Evolutionary conservation across 352 stramenopile species (phyloP).

Genomic region (Blastocystis sp.): DNA sequence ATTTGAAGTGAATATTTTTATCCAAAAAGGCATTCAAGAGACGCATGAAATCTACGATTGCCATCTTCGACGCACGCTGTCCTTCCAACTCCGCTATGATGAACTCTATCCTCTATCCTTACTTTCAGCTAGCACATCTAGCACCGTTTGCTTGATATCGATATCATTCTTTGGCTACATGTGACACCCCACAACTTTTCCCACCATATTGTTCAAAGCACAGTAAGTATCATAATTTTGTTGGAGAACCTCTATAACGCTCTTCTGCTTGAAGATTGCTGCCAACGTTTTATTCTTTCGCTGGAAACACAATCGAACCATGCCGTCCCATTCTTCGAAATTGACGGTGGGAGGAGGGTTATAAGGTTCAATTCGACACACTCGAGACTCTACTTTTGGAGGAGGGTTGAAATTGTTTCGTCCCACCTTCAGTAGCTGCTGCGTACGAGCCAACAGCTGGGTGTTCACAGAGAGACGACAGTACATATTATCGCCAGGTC

Average conservation of each 20-base stretch:
- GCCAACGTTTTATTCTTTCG: slow-evolving; percentile 98
- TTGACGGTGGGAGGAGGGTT: slow-evolving; percentile 96
- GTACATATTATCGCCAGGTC: slow-evolving; percentile 90
- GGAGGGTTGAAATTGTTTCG: slow-evolving; percentile 98
- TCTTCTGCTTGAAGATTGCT: slow-evolving; percentile 89
- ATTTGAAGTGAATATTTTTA: slow-evolving; percentile 90
- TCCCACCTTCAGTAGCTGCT: slow-evolving; percentile 94
- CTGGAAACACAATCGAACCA: slow-evolving; percentile 98
- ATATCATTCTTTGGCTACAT: slow-evolving; percentile 46
- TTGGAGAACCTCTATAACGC: slow-evolving; percentile 85
- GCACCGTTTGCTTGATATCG: slow-evolving; percentile 83
- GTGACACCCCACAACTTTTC: neutral
- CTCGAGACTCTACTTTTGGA: slow-evolving; percentile 87
- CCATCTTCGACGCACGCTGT: slow-evolving; percentile 88
- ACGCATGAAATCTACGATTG: slow-evolving; percentile 91
- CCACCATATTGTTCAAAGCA: slow-evolving; percentile 76
- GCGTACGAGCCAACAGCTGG: slow-evolving; percentile 93
- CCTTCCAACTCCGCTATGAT: slow-evolving; percentile 67
- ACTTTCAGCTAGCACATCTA: slow-evolving; percentile 82
- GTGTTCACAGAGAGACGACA: slow-evolving; percentile 96
- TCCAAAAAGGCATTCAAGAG: slow-evolving; percentile 90
- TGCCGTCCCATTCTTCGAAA: slow-evolving; percentile 97
- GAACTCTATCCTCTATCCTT: neutral
- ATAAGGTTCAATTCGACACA: slow-evolving; percentile 90
- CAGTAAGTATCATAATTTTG: slow-evolving; percentile 90